Evolutionary conservation across 2,329 filamentous ascomycete species (phyloP).

Genomic region (Zalaria sp.): DNA sequence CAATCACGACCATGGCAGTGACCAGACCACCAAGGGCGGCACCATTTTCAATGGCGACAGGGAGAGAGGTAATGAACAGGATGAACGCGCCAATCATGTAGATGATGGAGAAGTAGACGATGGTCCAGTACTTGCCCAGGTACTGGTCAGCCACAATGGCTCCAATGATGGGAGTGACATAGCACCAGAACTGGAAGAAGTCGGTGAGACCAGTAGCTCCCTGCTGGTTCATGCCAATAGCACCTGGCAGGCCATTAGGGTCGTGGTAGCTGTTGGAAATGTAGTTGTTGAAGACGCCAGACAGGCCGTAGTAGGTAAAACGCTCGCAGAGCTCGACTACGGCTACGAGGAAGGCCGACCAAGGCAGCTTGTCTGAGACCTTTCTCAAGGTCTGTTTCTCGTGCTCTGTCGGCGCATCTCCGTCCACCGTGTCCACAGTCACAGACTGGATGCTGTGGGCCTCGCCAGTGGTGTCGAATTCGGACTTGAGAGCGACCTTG

Average conservation of each 20-base stretch:
- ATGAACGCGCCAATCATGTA: conserved; percentile 54
- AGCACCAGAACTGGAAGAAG: conserved; percentile 36
- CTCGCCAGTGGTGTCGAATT: neutral
- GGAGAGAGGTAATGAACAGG: conserved; percentile 50
- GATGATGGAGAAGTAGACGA: conserved; percentile 49
- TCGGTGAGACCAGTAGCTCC: conserved; percentile 31
- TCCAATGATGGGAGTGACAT: conserved; percentile 29
- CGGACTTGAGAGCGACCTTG: neutral
- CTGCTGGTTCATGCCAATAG: conserved; percentile 25
- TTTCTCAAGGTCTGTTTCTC: conserved; percentile 28
- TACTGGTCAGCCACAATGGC: conserved; percentile 51
- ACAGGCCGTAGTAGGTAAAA: conserved; percentile 30
- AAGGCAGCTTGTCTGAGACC: conserved; percentile 32
- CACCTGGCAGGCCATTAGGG: conserved; percentile 25
- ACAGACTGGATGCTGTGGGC: neutral
- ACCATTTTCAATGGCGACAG: conserved; percentile 45
- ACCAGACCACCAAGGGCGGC: conserved; percentile 50
- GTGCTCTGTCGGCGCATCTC: conserved; percentile 26
- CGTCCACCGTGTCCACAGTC: conserved; percentile 8
- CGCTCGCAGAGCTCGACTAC: conserved; percentile 36
- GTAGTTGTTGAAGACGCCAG: conserved; percentile 36
- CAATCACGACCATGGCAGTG: conserved; percentile 51
- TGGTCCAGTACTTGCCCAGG: conserved; percentile 55
- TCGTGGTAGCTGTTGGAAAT: conserved; percentile 26
- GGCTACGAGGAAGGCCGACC: conserved; percentile 33